phyloP scores from a whole-genome alignment of 306 rosid genomes.

The Medicago arabica region DNA sequence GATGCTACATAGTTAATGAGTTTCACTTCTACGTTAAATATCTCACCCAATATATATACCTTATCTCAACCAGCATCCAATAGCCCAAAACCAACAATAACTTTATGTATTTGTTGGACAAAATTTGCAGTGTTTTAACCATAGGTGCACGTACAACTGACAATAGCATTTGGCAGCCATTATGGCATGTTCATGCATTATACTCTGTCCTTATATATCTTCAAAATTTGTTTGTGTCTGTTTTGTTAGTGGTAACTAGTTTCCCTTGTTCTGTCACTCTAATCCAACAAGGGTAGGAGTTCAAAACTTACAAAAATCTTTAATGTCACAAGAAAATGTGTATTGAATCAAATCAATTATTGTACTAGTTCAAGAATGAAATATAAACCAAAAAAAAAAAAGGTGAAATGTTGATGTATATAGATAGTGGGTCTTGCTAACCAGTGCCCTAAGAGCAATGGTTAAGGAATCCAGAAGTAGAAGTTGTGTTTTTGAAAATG shows the following conservation, averaged over 20 bases:
- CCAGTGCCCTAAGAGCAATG: no score
- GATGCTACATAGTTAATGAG: constrained; percentile 32
- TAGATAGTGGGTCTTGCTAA: no score
- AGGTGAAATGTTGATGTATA: no score
- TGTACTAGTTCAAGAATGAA: no score
- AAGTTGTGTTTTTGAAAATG: no score
- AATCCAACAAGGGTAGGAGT: constrained; percentile 45
- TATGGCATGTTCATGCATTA: constrained; percentile 38
- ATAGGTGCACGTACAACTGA: constrained; percentile 46
- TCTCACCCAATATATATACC: constrained; percentile 13
- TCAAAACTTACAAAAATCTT: background rate
- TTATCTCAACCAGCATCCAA: background rate
- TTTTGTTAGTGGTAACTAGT: constrained; percentile 33
- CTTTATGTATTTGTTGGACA: background rate
- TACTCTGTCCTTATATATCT: constrained; percentile 10
- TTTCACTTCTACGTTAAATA: constrained; percentile 27
- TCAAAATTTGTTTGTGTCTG: constrained; percentile 26
- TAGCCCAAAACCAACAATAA: constrained; percentile 19
- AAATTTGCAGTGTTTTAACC: constrained; percentile 23
- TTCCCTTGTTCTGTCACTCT: constrained; percentile 51
- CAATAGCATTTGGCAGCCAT: constrained; percentile 42
- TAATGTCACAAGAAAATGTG: no score
- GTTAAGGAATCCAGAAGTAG: no score
- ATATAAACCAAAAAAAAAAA: no score
- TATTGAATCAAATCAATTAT: no score